Base-by-base conservation (phyloP, 441 rosid species). In the Aquilaria agallochum region DNA sequence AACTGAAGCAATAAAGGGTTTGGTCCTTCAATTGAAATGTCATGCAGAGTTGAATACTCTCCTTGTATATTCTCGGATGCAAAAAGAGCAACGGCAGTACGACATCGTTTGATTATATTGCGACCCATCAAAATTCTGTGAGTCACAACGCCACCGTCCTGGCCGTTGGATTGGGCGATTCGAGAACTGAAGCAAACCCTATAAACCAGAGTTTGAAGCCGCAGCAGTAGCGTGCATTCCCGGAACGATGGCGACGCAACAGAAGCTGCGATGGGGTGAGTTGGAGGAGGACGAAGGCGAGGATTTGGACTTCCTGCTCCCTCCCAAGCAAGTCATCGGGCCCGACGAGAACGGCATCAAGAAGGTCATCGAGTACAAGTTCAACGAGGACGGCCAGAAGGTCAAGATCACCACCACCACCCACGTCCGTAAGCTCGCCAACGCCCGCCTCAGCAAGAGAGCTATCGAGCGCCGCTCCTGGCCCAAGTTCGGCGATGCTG, bases 401-500 rank as follows among this genome's bases (percentile, higher is more conserved):
- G 82, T 85, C 20, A 87, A 81, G 74, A 76, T 85, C 60, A 85
- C 89, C 34, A 89, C 97, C 30, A 84, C 75, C 11, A 68, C 78
- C 10, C 85, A 93, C 36, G 83, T 84, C 11, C 71, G 93, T 1
- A 92, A 92, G 72, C 80, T 89, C 8, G 92, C 81, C 32, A 83
- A 89, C 9, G 88, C 88, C 0, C 72, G 88, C 36, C 78, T 81
- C 47, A 87, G 85, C 64, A 84, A 83, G 65, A 72, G 78, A 1
- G 98, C 91, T 4, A 27, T 83, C 20, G 96, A 89, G 85, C 68
- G 92, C n/a, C 69, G 93, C 56, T 79, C 71, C 33, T 89, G 92
- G 95, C 51, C 84, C 14, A 89, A 89, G 76, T 89, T 92, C 55
- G 95, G 96, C 4, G 98, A 89, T 44, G 96, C 96, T 2, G 87